Percentiles rank a stretch among this genome's conserved stretches.
These are phyloP conservation scores for Dendrostoma leiphaemia DNA, from an alignment of 2,329 filamentous ascomycete species.

Conservation along the genomic window DNA sequence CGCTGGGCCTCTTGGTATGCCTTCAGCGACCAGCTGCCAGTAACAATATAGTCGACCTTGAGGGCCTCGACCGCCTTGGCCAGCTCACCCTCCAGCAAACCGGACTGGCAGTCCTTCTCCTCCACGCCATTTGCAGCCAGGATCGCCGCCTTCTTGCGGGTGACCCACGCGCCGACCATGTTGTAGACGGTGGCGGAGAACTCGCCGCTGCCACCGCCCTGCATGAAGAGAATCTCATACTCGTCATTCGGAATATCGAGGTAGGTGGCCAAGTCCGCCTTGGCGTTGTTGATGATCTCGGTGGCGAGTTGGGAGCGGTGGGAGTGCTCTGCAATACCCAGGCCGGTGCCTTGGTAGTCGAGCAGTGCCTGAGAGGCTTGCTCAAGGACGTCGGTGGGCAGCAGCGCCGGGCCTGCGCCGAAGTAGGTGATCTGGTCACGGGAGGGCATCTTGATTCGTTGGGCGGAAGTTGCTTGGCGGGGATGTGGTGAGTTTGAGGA, in stretches of 20 bases:
- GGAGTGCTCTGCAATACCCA: conserved; percentile 86
- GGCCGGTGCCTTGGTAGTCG: conserved; percentile 76
- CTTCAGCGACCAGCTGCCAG: conserved; percentile 88
- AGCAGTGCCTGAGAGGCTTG: conserved; percentile 73
- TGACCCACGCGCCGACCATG: conserved; percentile 79
- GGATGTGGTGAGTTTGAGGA: neutral
- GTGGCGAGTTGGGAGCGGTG: conserved; percentile 80
- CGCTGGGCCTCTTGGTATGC: conserved; percentile 79
- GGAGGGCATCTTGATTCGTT: conserved; percentile 64
- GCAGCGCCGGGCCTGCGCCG: conserved; percentile 82
- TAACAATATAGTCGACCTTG: conserved; percentile 85
- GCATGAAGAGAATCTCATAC: conserved; percentile 88
- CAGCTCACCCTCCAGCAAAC: conserved; percentile 57
- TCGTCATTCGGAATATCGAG: conserved; percentile 75
- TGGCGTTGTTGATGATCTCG: conserved; percentile 75
- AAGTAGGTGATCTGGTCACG: conserved; percentile 80
- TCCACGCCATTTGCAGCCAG: conserved; percentile 51
- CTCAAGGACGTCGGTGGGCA: conserved; percentile 80
- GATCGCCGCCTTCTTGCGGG: conserved; percentile 60
- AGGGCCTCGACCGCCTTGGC: conserved; percentile 67
- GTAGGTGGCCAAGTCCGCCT: conserved; percentile 68
- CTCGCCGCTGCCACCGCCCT: conserved; percentile 80
- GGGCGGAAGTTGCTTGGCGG: neutral
- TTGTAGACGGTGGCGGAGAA: conserved; percentile 86
- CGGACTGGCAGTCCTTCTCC: conserved; percentile 51